A percentile compares a stretch with the other conserved stretches of the same genome.
Evolutionary conservation across 129 eudicot species (phyloP).

Genomic region (Daucus carota): DH1_v3.0 NC_030381.2:6822501-6823000

Average conservation of each 20-base stretch:
- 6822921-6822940: constrained; percentile 69
- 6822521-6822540: neutral
- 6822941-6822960: neutral
- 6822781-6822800: constrained; percentile 8
- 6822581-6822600: neutral
- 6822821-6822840: constrained; percentile 85
- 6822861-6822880: constrained; percentile 85
- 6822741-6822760: constrained; percentile 1
- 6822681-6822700: constrained; percentile 79
- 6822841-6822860: constrained; percentile 82
- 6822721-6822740: constrained; percentile 41
- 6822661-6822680: constrained; percentile 99
- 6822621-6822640: constrained; percentile 54
- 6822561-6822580: neutral
- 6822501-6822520: neutral
- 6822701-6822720: constrained; percentile 98
- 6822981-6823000: neutral
- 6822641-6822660: constrained; percentile 95
- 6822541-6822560: neutral
- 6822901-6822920: constrained; percentile 85
- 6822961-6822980: constrained; percentile 6
- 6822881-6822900: constrained; percentile 73
- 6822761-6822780: neutral
- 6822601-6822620: constrained; percentile 1
- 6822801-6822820: constrained; percentile 96